Percentiles rank a stretch among this genome's conserved stretches.
These are phyloP conservation scores for Clarireedia paspali DNA, from an alignment of 2,329 filamentous ascomycete genomes.

Conservation along the genomic window DNA sequence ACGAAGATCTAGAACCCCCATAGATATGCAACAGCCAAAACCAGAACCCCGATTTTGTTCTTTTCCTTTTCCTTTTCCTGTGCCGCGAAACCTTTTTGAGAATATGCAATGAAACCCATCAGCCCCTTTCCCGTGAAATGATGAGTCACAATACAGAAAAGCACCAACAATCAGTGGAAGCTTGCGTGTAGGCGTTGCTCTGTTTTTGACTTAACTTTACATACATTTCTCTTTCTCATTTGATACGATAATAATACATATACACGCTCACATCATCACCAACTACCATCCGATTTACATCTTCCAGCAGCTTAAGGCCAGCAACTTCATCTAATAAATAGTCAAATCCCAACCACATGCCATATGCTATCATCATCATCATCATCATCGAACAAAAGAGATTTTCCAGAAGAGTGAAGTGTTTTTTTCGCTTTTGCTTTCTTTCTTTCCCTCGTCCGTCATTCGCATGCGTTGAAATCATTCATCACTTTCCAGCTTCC, in stretches of 20 bases:
- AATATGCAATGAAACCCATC: too few relatives aligned
- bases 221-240: background rate
- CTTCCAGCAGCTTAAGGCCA: background rate
- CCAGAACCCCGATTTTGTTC: background rate
- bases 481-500: background rate
- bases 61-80: background rate
- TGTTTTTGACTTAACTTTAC: background rate
- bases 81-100: background rate
- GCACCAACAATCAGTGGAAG: too few relatives aligned
- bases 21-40: background rate
- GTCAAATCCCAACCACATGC: background rate
- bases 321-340: background rate
- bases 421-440: background rate
- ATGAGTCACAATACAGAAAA: background rate
- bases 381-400: constrained; percentile 3
- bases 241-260: background rate
- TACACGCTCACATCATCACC: background rate
- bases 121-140: background rate
- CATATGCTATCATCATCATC: background rate
- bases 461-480: background rate
- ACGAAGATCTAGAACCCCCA: background rate
- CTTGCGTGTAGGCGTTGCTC: too few relatives aligned
- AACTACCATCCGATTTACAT: background rate
- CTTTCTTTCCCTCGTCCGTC: background rate
- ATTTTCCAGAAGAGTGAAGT: constrained; percentile 6